Evolutionary conservation across 179 eudicot genomes (phyloP), one percentile per base, ranked within the genome.

Genomic region (Silene coronaria): DNA sequence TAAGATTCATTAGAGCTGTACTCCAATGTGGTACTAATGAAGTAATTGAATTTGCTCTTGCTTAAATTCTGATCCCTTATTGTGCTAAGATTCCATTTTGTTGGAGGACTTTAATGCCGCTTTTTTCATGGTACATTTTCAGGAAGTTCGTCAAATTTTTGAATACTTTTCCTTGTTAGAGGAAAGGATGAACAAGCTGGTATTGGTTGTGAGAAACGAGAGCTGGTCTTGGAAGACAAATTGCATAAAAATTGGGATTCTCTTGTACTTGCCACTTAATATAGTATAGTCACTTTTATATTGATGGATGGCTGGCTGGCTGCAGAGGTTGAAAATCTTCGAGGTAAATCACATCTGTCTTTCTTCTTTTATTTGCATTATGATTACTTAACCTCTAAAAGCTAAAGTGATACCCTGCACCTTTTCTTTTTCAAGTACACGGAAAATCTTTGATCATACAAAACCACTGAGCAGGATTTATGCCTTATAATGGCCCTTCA

Each of bases 261-360:
- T 76, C 53, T 65, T 67, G 75, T 73, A 71, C 69, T 63, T 59
- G 66, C 70, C 64, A 67, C 72, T 75, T 19, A 45, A 68, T 63
- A 79, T 21, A 27, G 16, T 46, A 76, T 76, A 22, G 21, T 63
- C 67, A 45, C 73, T 76, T 76, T 72, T 38, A 38, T 38, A 38
- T 38, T 12, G 23, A 73, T 73, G 80, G 67, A 72, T 72, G 77
- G 82, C 27, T 65, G 77, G 82, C 27, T 65, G 76, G 71, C 51
- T 69, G 77, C 63, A 67, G 57, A 36, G 48, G 42, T 45, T 59
- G 64, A 60, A 71, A 36, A 61, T 69, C 57, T 75, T 65, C 71
- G 80, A 72, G 79, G 72, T 71, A 67, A 57, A 36, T 27, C 60
- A 46, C 59, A 80, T 46, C 73, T 64, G 53, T 61, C 77, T 30